phyloP scores from a whole-genome alignment of 2,329 filamentous ascomycete genomes.

The Diplodia seriata region DNA sequence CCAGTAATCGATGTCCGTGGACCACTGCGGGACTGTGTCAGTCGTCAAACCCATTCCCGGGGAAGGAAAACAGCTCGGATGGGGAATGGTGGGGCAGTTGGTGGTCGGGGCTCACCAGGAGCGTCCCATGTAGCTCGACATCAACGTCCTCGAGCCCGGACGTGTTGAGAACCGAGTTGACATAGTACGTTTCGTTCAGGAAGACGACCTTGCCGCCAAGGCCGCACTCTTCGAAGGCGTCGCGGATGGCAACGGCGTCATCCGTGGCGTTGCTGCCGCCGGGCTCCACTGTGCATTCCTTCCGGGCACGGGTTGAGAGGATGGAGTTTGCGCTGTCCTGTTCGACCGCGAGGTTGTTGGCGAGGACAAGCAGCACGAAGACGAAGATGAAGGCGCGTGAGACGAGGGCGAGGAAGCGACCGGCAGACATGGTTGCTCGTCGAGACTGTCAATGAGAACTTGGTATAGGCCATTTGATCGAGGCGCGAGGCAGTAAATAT shows the following conservation, averaged over 20 bases:
- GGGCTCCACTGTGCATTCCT: slow-evolving; percentile 23
- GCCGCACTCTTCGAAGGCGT: slow-evolving; percentile 59
- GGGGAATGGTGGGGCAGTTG: too few relatives aligned
- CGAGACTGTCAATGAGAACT: neutral
- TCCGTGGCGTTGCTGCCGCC: slow-evolving; percentile 41
- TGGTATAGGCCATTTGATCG: neutral
- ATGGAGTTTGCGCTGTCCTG: neutral
- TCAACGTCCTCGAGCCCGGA: slow-evolving; percentile 55
- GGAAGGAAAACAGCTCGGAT: neutral
- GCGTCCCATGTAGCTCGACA: slow-evolving; percentile 57
- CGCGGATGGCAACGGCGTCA: slow-evolving; percentile 60
- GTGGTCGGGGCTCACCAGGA: slow-evolving; percentile 47
- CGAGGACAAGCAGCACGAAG: slow-evolving; percentile 7
- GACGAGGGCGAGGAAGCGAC: neutral
- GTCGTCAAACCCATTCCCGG: neutral
- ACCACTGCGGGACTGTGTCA: slow-evolving; percentile 39
- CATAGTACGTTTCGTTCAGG: slow-evolving; percentile 56
- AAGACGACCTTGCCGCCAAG: slow-evolving; percentile 60
- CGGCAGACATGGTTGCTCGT: neutral
- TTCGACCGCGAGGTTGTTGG: neutral
- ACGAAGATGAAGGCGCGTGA: slow-evolving; percentile 5
- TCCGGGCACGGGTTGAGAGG: neutral
- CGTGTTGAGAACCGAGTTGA: slow-evolving; percentile 59
- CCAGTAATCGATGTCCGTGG: slow-evolving; percentile 59
- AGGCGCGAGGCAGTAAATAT: neutral